These are phyloP conservation scores for Morella rubra DNA, from an alignment of 306 rosid species.

Conservation along the genomic window DNA sequence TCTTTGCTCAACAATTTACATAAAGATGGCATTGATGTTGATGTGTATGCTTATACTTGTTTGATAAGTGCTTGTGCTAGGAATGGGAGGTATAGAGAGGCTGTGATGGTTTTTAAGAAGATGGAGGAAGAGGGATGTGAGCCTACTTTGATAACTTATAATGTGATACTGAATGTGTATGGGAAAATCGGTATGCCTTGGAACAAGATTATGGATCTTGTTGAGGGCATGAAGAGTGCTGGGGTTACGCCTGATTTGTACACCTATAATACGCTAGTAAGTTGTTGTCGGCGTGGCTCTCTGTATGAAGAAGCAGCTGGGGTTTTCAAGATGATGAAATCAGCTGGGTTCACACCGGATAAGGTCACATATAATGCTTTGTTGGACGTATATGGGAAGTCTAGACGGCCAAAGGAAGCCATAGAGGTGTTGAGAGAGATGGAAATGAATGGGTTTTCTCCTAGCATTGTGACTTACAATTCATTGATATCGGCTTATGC, in stretches of 20 bases:
- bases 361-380: conserved; percentile 79
- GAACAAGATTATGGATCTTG: conserved; percentile 50
- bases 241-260: conserved; percentile 77
- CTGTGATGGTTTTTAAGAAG: conserved; percentile 59
- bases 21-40: conserved; percentile 53
- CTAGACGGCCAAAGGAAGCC: conserved; percentile 74
- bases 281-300: conserved; percentile 74
- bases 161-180: conserved; percentile 73
- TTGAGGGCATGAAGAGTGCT: conserved; percentile 53
- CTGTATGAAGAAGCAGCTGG: conserved; percentile 64
- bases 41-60: conserved; percentile 81
- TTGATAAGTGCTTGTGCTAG: conserved; percentile 69
- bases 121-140: conserved; percentile 70
- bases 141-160: conserved; percentile 76
- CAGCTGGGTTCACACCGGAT: conserved; percentile 60
- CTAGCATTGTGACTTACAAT: conserved; percentile 66
- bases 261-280: conserved; percentile 80
- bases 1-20: conserved; percentile 52
- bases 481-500: conserved; percentile 80
- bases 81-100: conserved; percentile 71
- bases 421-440: conserved; percentile 75
- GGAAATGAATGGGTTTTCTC: conserved; percentile 67
- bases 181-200: conserved; percentile 97
- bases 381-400: conserved; percentile 92
- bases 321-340: conserved; percentile 62